phyloP scores from a whole-genome alignment of 2,329 filamentous ascomycete genomes.

The Niveomyces coronatus region DNA sequence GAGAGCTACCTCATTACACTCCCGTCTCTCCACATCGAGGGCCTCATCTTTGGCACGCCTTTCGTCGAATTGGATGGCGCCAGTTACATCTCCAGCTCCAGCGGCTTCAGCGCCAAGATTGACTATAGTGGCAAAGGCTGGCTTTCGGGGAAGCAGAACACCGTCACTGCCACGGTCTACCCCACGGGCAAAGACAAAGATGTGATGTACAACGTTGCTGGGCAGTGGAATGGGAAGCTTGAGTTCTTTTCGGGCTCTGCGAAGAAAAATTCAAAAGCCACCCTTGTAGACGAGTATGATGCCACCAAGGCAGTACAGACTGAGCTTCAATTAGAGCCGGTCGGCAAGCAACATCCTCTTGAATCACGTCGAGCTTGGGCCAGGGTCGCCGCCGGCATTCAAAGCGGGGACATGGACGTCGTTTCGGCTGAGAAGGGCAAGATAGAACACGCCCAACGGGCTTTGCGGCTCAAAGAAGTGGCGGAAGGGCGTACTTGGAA shows the following conservation, averaged over 20 bases:
- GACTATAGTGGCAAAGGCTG: slow-evolving; percentile 92
- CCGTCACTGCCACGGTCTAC: slow-evolving; percentile 66
- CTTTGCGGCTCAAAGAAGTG: slow-evolving; percentile 61
- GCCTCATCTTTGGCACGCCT: slow-evolving; percentile 73
- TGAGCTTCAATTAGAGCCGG: slow-evolving; percentile 57
- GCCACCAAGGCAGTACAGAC: slow-evolving; percentile 49
- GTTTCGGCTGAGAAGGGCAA: slow-evolving; percentile 72
- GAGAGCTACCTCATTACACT: slow-evolving; percentile 87
- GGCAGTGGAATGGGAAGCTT: slow-evolving; percentile 83
- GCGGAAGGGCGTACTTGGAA: slow-evolving; percentile 71
- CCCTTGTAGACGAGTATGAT: slow-evolving; percentile 49
- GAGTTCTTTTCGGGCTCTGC: slow-evolving; percentile 58
- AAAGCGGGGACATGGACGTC: slow-evolving; percentile 71
- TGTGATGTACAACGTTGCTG: slow-evolving; percentile 68
- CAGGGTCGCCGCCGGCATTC: slow-evolving; percentile 73
- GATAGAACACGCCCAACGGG: slow-evolving; percentile 82
- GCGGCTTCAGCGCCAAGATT: slow-evolving; percentile 79
- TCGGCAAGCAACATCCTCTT: slow-evolving; percentile 74
- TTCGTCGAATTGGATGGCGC: slow-evolving; percentile 84
- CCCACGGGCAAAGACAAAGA: slow-evolving; percentile 62
- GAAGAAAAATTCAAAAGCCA: slow-evolving; percentile 38
- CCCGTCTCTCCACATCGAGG: slow-evolving; percentile 86
- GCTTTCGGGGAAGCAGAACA: slow-evolving; percentile 94
- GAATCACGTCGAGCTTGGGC: slow-evolving; percentile 84
- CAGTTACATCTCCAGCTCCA: slow-evolving; percentile 77